A percentile compares a stretch with the other conserved stretches of the same genome.
Conservation (phyloP, 2,329 filamentous ascomycete species). For the Endocalyx cinctus region DNA sequence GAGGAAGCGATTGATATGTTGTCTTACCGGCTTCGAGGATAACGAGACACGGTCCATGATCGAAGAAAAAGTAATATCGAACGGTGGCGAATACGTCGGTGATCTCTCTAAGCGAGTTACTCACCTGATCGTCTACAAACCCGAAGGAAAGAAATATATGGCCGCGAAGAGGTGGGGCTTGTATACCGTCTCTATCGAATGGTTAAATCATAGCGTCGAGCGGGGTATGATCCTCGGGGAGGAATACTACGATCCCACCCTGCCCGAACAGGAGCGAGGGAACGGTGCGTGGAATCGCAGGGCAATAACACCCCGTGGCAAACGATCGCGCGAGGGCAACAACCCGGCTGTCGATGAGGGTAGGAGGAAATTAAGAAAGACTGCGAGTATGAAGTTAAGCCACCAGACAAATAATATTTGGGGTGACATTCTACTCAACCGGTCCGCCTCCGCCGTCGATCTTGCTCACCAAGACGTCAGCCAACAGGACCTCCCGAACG, state of each 20-base stretch:
- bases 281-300: conserved; percentile 67
- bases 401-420: conserved; percentile 81
- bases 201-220: conserved; percentile 78
- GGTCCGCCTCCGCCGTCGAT: conserved; percentile 26
- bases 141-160: conserved; percentile 84
- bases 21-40: conserved; percentile 55
- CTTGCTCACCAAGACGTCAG: conserved; percentile 13
- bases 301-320: conserved; percentile 44
- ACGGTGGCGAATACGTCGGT: conserved; percentile 81
- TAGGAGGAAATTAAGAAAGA: conserved; percentile 78
- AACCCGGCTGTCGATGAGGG: conserved; percentile 48
- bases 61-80: conserved; percentile 58
- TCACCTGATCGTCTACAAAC: conserved; percentile 75
- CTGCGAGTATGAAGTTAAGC: conserved; percentile 77
- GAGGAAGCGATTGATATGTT: conserved; percentile 43
- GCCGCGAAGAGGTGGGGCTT: conserved; percentile 82
- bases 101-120: conserved; percentile 84
- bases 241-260: conserved; percentile 70
- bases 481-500: conserved; percentile 8
- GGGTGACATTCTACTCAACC: conserved; percentile 73
- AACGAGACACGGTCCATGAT: conserved; percentile 65
- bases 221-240: conserved; percentile 92
- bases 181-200: conserved; percentile 73
- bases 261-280: conserved; percentile 68
- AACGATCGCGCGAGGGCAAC: conserved; percentile 52